These are phyloP conservation scores for Umbilicus rupestris DNA, from an alignment of 164 flowering plant genomes.

Conservation along the genomic window DNA sequence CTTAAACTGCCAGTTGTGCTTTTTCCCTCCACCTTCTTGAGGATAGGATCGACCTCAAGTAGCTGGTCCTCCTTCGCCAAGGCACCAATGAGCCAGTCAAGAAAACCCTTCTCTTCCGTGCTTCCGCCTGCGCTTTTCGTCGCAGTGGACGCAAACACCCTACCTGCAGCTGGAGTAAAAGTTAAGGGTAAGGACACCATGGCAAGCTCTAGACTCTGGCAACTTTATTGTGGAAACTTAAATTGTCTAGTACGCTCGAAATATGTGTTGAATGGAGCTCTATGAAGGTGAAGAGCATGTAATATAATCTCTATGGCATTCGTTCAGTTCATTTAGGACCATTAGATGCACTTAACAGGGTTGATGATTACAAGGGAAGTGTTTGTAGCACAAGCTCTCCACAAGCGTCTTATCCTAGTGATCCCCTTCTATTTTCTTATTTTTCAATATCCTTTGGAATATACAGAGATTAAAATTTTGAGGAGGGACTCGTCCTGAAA, in stretches of 20 bases:
- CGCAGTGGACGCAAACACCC: slow-evolving; percentile 54
- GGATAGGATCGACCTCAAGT: slow-evolving; percentile 75
- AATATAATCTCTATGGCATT: background rate
- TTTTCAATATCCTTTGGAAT: too few relatives aligned
- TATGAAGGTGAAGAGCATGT: background rate
- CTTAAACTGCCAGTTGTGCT: slow-evolving; percentile 22
- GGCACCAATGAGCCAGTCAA: slow-evolving; percentile 57
- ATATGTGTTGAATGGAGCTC: background rate
- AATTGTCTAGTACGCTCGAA: background rate
- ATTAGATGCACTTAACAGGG: background rate
- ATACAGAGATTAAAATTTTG: too few relatives aligned
- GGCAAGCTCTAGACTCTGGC: background rate
- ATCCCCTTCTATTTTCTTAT: background rate
- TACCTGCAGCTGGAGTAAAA: slow-evolving; percentile 28
- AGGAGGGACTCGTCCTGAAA: too few relatives aligned
- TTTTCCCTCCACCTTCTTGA: slow-evolving; percentile 79
- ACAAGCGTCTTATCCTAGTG: slow-evolving; percentile 47
- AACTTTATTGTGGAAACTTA: background rate
- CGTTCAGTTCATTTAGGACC: background rate
- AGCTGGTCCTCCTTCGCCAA: slow-evolving; percentile 64
- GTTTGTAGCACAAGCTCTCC: slow-evolving; percentile 43
- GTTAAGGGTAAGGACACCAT: slow-evolving; percentile 47
- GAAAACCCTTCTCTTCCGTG: slow-evolving; percentile 50
- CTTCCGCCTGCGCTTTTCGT: slow-evolving; percentile 38
- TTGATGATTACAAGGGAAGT: background rate